Evolutionary conservation across 169 alveolate genomes (phyloP).

Genomic region (Plasmodium ovale): DNA sequence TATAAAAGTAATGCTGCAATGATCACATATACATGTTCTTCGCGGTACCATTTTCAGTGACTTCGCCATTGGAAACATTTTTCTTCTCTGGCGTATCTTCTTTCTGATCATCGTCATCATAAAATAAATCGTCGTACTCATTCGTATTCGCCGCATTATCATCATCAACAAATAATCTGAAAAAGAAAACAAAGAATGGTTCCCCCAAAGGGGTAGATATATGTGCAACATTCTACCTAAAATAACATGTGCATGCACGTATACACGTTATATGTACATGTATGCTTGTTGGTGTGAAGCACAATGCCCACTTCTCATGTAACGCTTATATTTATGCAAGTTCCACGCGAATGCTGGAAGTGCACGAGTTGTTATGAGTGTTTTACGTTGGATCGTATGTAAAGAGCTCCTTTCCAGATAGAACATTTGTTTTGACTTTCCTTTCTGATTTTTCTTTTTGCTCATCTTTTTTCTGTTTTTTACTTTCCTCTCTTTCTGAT

Average conservation of each 20-base stretch:
- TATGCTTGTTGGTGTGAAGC: neutral
- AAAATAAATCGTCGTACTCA: conserved; percentile 85
- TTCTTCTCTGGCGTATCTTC: conserved; percentile 76
- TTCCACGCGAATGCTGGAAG: too few relatives aligned
- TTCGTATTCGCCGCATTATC: conserved; percentile 88
- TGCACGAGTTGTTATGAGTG: too few relatives aligned
- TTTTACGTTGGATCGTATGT: conserved; percentile 87
- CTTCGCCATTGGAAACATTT: conserved; percentile 61
- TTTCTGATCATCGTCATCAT: conserved; percentile 78
- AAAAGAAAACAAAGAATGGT: neutral
- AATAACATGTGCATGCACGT: neutral
- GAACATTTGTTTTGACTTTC: conserved; percentile 80
- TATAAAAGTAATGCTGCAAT: too few relatives aligned
- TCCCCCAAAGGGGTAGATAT: too few relatives aligned
- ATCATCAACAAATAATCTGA: conserved; percentile 90
- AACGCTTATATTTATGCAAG: too few relatives aligned
- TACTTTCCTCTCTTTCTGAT: conserved; percentile 85
- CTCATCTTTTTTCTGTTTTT: conserved; percentile 87
- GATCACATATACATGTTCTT: neutral
- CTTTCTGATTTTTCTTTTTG: conserved; percentile 81
- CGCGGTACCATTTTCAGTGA: conserved; percentile 80
- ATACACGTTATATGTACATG: neutral
- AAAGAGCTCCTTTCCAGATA: conserved; percentile 91
- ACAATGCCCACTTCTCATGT: too few relatives aligned
- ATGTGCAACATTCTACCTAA: neutral